phyloP scores from a whole-genome alignment of 2,329 filamentous ascomycete genomes.

The Harringtonia aguacate region DNA sequence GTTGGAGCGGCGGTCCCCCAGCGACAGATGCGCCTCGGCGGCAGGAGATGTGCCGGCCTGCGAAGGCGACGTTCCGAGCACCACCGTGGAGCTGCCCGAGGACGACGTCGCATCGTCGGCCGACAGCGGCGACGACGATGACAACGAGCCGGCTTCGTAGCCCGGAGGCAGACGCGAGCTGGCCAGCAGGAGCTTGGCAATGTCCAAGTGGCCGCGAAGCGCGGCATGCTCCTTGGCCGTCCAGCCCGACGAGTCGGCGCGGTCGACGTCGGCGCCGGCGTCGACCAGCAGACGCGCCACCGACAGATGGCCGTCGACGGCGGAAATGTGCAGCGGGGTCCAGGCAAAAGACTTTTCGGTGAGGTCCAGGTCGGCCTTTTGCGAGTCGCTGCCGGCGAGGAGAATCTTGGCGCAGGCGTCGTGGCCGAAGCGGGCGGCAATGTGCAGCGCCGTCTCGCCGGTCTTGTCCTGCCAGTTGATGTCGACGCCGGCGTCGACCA shows the following conservation, averaged over 20 bases:
- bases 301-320: constrained; percentile 72
- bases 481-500: constrained; percentile 83
- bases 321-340: constrained; percentile 91
- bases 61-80: neutral
- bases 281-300: constrained; percentile 70
- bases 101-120: constrained; percentile 7
- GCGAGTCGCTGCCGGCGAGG: constrained; percentile 52
- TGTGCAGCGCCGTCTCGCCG: constrained; percentile 83
- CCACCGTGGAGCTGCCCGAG: neutral
- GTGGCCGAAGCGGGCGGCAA: constrained; percentile 84
- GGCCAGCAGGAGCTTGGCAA: constrained; percentile 58
- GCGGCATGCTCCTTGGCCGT: constrained; percentile 88
- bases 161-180: constrained; percentile 26
- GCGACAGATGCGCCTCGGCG: constrained; percentile 45
- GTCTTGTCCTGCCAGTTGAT: constrained; percentile 88
- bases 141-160: constrained; percentile 17
- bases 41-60: constrained; percentile 29
- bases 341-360: constrained; percentile 78
- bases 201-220: constrained; percentile 74
- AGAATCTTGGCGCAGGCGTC: constrained; percentile 69
- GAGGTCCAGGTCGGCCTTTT: constrained; percentile 55
- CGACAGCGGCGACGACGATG: too few species aligned
- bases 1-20: constrained; percentile 48
- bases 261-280: constrained; percentile 65
- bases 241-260: constrained; percentile 81